These are phyloP conservation scores for Cladophialophora immunda DNA, from an alignment of 2,329 filamentous ascomycete species.

Conservation along the genomic window DNA sequence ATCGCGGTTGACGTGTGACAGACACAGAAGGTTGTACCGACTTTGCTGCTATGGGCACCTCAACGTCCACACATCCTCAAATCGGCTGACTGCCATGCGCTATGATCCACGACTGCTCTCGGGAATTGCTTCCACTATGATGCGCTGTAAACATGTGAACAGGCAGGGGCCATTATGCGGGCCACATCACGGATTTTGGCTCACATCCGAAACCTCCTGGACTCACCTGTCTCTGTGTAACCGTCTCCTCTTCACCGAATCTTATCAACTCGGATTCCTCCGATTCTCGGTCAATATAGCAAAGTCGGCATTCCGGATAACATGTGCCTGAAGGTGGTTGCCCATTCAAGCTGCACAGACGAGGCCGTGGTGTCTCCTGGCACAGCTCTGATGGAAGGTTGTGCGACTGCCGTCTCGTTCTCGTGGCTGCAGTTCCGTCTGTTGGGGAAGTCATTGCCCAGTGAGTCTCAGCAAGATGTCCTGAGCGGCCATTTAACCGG, in stretches of 20 bases:
- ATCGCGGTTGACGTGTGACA: background rate
- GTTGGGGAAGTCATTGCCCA: background rate
- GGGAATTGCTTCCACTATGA: background rate
- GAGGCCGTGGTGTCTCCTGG: background rate
- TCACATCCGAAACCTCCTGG: conserved; percentile 6
- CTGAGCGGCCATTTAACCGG: background rate
- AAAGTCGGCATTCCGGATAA: background rate
- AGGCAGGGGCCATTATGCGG: conserved; percentile 5
- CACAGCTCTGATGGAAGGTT: background rate
- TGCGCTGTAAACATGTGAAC: background rate
- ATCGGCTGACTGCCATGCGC: conserved; percentile 3
- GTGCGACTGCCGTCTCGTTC: background rate
- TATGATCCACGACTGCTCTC: conserved; percentile 1
- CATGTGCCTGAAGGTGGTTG: background rate
- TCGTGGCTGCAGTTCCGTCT: background rate
- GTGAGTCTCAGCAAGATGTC: background rate
- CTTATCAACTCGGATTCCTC: background rate
- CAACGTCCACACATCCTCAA: background rate
- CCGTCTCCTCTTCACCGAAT: conserved; percentile 6
- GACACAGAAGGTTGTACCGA: background rate
- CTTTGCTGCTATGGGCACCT: background rate
- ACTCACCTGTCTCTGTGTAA: conserved; percentile 22
- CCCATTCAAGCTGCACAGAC: background rate
- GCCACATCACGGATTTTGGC: background rate
- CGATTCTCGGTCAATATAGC: background rate